phyloP scores from a whole-genome alignment of 768 basidiomycete genomes.

The Podaxis pistillaris region DNA sequence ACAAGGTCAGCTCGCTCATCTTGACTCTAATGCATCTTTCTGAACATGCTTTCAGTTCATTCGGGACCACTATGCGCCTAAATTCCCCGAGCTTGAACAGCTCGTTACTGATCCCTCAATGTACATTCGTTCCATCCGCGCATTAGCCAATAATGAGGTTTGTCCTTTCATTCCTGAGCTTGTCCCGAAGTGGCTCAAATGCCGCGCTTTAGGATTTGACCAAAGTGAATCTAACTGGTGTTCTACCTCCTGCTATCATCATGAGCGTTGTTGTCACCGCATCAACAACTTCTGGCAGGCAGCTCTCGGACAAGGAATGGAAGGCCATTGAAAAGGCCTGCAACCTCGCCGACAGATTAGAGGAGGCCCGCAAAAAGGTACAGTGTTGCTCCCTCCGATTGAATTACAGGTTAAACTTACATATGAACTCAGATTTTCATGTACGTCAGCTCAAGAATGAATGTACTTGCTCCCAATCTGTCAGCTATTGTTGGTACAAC shows the following conservation, averaged over 20 bases:
- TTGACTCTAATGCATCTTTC: conserved; percentile 9
- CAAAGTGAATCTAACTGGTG: conserved; percentile 75
- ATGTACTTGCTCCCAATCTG: conserved; percentile 95
- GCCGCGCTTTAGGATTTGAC: conserved; percentile 67
- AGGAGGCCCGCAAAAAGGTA: conserved; percentile 88
- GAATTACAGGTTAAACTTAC: background rate
- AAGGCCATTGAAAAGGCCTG: conserved; percentile 80
- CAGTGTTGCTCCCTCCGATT: background rate
- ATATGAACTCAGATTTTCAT: conserved; percentile 76
- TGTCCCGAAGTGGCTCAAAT: conserved; percentile 6
- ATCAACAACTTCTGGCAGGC: conserved; percentile 82
- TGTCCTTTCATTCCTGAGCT: conserved; percentile 17
- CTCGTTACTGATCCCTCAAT: conserved; percentile 88
- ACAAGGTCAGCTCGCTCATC: conserved; percentile 61
- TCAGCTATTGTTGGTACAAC: conserved; percentile 98
- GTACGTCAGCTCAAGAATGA: conserved; percentile 99
- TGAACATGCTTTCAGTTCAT: conserved; percentile 66
- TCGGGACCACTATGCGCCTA: conserved; percentile 92
- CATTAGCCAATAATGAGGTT: conserved; percentile 81
- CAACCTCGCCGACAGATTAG: conserved; percentile 83
- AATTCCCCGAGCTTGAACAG: conserved; percentile 97
- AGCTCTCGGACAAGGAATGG: conserved; percentile 72
- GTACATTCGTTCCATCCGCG: conserved; percentile 89
- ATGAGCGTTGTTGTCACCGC: conserved; percentile 97
- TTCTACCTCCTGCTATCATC: conserved; percentile 85